phyloP scores from a whole-genome alignment of 192 early-diverging fungal species.

The Coemansia sp. region DNA sequence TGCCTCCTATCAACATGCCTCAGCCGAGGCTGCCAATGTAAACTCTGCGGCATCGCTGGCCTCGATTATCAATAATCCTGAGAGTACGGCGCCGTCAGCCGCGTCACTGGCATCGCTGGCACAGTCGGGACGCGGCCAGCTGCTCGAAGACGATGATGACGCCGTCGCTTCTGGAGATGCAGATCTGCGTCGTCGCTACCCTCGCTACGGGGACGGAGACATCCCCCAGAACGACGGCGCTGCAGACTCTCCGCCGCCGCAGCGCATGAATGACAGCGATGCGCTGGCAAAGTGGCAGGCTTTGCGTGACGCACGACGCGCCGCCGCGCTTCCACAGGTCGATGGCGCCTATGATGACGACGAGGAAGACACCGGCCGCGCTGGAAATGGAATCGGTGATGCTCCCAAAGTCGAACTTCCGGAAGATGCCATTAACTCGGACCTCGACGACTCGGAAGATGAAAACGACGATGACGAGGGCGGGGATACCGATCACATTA shows the following conservation, averaged over 20 bases:
- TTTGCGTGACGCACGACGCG: conserved; percentile 19
- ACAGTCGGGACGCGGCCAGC: conserved; percentile 44
- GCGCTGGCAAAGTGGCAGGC: conserved; percentile 32
- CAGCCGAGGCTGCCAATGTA: conserved; percentile 17
- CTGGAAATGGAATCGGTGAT: background rate
- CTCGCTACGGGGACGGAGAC: conserved; percentile 19
- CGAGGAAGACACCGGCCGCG: conserved; percentile 45
- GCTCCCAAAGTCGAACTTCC: conserved; percentile 21
- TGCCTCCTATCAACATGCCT: conserved; percentile 6
- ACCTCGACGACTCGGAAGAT: conserved; percentile 76
- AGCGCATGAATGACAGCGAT: background rate
- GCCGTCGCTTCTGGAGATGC: conserved; percentile 11
- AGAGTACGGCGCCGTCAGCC: conserved; percentile 44
- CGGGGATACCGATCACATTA: conserved; percentile 72
- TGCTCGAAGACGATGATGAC: conserved; percentile 45
- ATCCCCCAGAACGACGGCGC: conserved; percentile 66
- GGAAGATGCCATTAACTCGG: conserved; percentile 69
- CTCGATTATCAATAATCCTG: conserved; percentile 52
- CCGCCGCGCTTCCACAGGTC: conserved; percentile 22
- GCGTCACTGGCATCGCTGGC: conserved; percentile 54
- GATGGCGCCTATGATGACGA: conserved; percentile 44
- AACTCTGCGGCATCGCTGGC: conserved; percentile 54
- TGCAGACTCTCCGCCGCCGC: conserved; percentile 24
- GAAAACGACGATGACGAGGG: conserved; percentile 59
- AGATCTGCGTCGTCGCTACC: conserved; percentile 10